Evolutionary conservation across 768 basidiomycete genomes (phyloP).

Genomic region (Lanmaoa pseudosensibilis): DNA sequence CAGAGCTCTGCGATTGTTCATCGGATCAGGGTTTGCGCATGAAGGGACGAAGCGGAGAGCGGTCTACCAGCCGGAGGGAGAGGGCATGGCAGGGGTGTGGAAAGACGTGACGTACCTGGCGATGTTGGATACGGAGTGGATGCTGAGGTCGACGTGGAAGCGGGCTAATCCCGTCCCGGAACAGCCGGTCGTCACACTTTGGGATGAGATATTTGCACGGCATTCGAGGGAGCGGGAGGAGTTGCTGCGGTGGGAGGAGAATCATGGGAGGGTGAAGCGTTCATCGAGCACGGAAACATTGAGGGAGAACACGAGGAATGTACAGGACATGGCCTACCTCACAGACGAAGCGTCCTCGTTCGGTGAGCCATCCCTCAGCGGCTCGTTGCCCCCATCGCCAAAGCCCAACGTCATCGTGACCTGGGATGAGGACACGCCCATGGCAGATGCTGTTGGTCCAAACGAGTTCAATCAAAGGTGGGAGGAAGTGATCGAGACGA

Average conservation of each 20-base stretch:
- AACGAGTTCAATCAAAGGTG: slow-evolving; percentile 5
- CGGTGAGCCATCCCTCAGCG: slow-evolving; percentile 14
- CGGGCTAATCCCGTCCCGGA: not conserved
- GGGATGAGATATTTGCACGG: slow-evolving; percentile 62
- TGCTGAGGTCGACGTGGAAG: slow-evolving; percentile 33
- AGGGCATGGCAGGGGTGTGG: slow-evolving; percentile 45
- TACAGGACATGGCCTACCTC: slow-evolving; percentile 14
- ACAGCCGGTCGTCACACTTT: slow-evolving; percentile 42
- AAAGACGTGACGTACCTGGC: slow-evolving; percentile 61
- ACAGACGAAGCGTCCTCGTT: slow-evolving; percentile 19
- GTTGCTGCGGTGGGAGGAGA: slow-evolving; percentile 51
- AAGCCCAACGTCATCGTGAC: slow-evolving; percentile 10
- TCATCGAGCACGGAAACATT: slow-evolving; percentile 46
- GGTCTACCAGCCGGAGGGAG: slow-evolving; percentile 43
- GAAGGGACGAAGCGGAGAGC: slow-evolving; percentile 64
- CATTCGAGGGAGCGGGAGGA: slow-evolving; percentile 60
- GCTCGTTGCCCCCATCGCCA: slow-evolving; percentile 27
- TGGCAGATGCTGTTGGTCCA: slow-evolving; percentile 3
- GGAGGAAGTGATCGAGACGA: slow-evolving; percentile 17
- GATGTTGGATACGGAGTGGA: slow-evolving; percentile 64
- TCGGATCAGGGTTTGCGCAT: slow-evolving; percentile 50
- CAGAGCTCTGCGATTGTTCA: slow-evolving; percentile 47
- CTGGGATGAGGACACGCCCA: slow-evolving; percentile 11
- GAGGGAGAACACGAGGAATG: slow-evolving; percentile 14
- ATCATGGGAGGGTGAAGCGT: slow-evolving; percentile 29